A percentile compares a stretch with the other conserved stretches of the same genome.
phyloP scores from a whole-genome alignment of 257 asterid genomes.

The Pogostemon cablin region DNA sequence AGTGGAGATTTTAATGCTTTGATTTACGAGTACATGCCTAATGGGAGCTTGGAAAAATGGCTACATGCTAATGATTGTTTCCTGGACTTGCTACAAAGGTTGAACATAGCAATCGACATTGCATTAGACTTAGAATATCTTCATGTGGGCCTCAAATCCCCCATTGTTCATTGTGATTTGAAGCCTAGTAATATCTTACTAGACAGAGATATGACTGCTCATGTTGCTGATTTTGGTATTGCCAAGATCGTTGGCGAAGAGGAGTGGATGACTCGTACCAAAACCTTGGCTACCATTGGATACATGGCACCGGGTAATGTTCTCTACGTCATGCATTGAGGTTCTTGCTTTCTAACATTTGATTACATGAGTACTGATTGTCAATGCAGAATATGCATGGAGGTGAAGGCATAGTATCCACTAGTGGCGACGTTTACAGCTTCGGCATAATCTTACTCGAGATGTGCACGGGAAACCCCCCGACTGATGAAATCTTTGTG shows the following conservation, averaged over 20 bases:
- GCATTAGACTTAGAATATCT: constrained; percentile 42
- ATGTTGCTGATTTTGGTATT: neutral
- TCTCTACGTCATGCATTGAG: neutral
- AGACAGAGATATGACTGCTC: neutral
- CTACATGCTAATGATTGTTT: neutral
- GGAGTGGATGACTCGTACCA: neutral
- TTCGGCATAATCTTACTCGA: neutral
- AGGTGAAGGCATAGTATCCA: neutral
- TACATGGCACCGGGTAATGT: neutral
- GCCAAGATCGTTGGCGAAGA: neutral
- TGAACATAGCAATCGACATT: constrained; percentile 33
- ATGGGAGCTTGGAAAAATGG: constrained; percentile 28
- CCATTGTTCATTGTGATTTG: neutral
- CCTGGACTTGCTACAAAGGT: constrained; percentile 33
- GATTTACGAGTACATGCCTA: constrained; percentile 39
- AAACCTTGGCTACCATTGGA: neutral
- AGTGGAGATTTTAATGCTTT: constrained; percentile 39
- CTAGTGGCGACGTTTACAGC: neutral
- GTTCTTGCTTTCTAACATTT: neutral
- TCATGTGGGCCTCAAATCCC: constrained; percentile 23
- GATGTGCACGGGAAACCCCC: neutral
- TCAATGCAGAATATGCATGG: neutral
- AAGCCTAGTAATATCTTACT: constrained; percentile 1
- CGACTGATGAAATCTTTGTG: neutral
- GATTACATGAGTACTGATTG: neutral